Percentiles rank a stretch among this genome's conserved stretches.
phyloP scores from a whole-genome alignment of 345 rosid species.

The Bruguiera gymnorhiza region DNA sequence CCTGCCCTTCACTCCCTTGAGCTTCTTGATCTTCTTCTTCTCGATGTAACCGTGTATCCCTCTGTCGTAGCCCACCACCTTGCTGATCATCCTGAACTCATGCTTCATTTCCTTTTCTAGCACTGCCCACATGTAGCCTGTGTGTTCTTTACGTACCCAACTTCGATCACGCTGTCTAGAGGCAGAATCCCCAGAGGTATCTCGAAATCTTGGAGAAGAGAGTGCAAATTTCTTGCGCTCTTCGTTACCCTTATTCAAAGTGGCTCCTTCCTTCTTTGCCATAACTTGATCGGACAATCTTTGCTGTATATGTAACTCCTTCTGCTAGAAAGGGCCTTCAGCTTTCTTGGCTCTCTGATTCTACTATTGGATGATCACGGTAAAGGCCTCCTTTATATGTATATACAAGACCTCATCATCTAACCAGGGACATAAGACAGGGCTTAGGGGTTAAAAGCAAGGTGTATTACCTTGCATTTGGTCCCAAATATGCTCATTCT shows the following conservation, averaged over 20 bases:
- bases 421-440: too few relatives aligned
- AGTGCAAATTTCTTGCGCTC: slow-evolving; percentile 40
- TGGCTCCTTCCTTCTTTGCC: slow-evolving; percentile 51
- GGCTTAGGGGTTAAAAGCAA: too few relatives aligned
- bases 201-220: slow-evolving; percentile 44
- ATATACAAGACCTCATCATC: too few relatives aligned
- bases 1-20: slow-evolving; percentile 59
- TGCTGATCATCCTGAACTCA: slow-evolving; percentile 46
- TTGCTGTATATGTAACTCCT: too few relatives aligned
- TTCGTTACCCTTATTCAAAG: slow-evolving; percentile 37
- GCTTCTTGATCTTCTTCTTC: slow-evolving; percentile 44
- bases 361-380: too few relatives aligned
- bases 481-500: too few relatives aligned
- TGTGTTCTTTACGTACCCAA: slow-evolving; percentile 48
- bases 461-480: too few relatives aligned
- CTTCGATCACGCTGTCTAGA: slow-evolving; percentile 46
- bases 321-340: too few relatives aligned
- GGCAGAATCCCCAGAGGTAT: slow-evolving; percentile 59
- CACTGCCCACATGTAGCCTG: slow-evolving; percentile 56
- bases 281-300: slow-evolving; percentile 5
- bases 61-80: slow-evolving; percentile 42
- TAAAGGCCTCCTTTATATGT: too few relatives aligned
- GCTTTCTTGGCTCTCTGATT: too few relatives aligned
- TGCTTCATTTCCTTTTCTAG: slow-evolving; percentile 54
- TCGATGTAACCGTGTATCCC: slow-evolving; percentile 38